Evolutionary conservation across 495 filamentous ascomycete genomes (phyloP).

Genomic region (Penicillium manginii): DNA sequence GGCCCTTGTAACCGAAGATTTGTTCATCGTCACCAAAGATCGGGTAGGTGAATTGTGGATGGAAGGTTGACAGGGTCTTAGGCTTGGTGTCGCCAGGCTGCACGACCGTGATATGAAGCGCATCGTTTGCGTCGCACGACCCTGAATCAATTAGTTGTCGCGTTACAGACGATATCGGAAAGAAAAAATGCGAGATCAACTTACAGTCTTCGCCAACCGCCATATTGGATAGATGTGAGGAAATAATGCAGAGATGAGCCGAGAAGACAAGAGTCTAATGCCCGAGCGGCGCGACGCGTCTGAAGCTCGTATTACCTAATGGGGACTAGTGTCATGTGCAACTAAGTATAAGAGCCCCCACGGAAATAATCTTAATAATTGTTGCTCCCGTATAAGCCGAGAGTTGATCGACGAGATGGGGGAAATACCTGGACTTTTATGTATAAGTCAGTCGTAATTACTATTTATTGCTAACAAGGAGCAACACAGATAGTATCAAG

Average conservation of each 20-base stretch:
- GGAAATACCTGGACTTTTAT: no score
- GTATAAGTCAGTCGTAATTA: no score
- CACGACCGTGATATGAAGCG: constrained; percentile 70
- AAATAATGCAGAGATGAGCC: constrained; percentile 11
- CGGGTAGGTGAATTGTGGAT: constrained; percentile 85
- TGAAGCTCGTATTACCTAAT: constrained; percentile 28
- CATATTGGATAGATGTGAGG: constrained; percentile 34
- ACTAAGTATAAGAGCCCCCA: not conserved
- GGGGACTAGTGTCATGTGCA: constrained; percentile 21
- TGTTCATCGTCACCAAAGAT: constrained; percentile 90
- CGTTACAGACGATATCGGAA: not conserved
- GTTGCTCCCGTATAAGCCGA: no score
- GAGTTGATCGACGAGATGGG: not conserved
- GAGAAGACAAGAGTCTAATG: constrained; percentile 4
- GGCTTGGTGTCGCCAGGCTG: constrained; percentile 57
- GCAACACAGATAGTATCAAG: no score
- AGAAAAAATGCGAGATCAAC: constrained; percentile 4
- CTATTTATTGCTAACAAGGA: no score
- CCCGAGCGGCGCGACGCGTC: constrained; percentile 22
- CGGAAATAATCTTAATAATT: not conserved
- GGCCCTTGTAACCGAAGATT: constrained; percentile 86
- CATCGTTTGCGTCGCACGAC: constrained; percentile 75
- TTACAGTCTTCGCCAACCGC: constrained; percentile 56
- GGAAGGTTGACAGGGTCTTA: constrained; percentile 67
- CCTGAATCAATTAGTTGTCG: constrained; percentile 50